These are phyloP conservation scores for Ogataea trehaloabstinens DNA, from an alignment of 805 yeast species.

Conservation along the genomic window DNA sequence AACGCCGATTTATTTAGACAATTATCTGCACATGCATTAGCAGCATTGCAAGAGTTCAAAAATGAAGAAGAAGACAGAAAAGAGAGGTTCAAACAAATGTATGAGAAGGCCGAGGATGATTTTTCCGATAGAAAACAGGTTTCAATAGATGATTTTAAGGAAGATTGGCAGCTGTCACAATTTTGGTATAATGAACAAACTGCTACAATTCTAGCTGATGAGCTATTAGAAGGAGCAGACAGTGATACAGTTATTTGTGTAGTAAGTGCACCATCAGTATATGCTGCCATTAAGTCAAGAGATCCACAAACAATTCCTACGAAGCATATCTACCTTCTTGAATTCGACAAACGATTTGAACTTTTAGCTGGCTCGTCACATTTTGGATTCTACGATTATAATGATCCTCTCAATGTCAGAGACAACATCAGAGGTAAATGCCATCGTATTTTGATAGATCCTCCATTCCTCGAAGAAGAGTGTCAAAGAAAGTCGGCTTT, in stretches of 20 bases:
- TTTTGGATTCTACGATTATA: slow-evolving; percentile 75
- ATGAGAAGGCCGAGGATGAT: slow-evolving; percentile 54
- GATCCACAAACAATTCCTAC: slow-evolving; percentile 57
- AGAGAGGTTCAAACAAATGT: slow-evolving; percentile 54
- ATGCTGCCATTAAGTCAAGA: slow-evolving; percentile 69
- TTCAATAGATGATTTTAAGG: slow-evolving; percentile 70
- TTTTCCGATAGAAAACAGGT: slow-evolving; percentile 35
- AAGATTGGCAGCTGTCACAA: slow-evolving; percentile 93
- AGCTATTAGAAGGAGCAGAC: slow-evolving; percentile 74
- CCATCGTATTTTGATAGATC: slow-evolving; percentile 76
- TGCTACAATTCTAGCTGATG: slow-evolving; percentile 65
- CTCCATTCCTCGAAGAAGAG: slow-evolving; percentile 80
- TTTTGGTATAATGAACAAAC: slow-evolving; percentile 85
- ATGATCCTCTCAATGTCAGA: slow-evolving; percentile 62
- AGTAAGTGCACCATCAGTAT: slow-evolving; percentile 89
- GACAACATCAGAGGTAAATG: slow-evolving; percentile 55
- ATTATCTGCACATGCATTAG: slow-evolving; percentile 48
- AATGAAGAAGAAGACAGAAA: slow-evolving; percentile 58
- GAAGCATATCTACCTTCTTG: slow-evolving; percentile 68
- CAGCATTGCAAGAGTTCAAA: slow-evolving; percentile 62
- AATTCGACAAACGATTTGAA: slow-evolving; percentile 75
- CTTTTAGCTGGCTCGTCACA: slow-evolving; percentile 65
- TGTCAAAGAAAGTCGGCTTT: slow-evolving; percentile 73
- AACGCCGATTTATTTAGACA: slow-evolving; percentile 32
- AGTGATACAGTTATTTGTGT: slow-evolving; percentile 68